These are phyloP conservation scores for Termitomyces sp. DNA, from an alignment of 768 basidiomycete genomes.

Conservation along the genomic window DNA sequence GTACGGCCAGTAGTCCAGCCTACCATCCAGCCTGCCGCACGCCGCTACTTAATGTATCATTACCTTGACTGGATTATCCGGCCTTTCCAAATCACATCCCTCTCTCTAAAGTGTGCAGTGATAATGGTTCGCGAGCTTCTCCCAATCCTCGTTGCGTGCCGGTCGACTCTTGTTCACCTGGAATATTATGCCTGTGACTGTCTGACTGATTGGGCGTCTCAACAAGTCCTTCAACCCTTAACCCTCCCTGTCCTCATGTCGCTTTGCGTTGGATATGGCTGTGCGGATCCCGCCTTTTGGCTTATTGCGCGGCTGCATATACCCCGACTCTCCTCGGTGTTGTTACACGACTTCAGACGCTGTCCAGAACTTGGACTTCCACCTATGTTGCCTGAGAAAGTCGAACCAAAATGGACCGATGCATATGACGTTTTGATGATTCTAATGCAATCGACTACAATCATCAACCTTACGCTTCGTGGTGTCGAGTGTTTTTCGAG, in stretches of 20 bases:
- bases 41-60: not conserved
- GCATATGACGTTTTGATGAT: slow-evolving; percentile 5
- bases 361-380: slow-evolving; percentile 8
- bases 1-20: not conserved
- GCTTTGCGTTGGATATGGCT: slow-evolving; percentile 10
- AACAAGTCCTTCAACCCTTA: not conserved
- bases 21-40: not conserved
- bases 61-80: slow-evolving; percentile 11
- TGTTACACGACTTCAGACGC: slow-evolving; percentile 12
- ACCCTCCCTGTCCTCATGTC: slow-evolving; percentile 12
- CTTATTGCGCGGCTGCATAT: slow-evolving; percentile 7
- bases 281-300: slow-evolving; percentile 3
- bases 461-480: slow-evolving; percentile 9
- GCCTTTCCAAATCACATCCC: slow-evolving; percentile 9
- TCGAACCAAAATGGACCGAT: slow-evolving; percentile 4
- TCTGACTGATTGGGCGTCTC: not conserved
- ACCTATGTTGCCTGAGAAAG: not conserved
- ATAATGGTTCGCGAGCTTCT: slow-evolving; percentile 6
- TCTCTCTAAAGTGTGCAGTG: slow-evolving; percentile 12
- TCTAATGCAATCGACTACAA: slow-evolving; percentile 4
- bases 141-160: slow-evolving; percentile 12
- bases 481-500: slow-evolving; percentile 14
- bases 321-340: slow-evolving; percentile 7
- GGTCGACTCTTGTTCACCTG: slow-evolving; percentile 9
- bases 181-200: slow-evolving; percentile 9